These are phyloP conservation scores for Elasticomyces elasticus DNA, from an alignment of 495 filamentous ascomycete genomes.

Conservation along the genomic window DNA sequence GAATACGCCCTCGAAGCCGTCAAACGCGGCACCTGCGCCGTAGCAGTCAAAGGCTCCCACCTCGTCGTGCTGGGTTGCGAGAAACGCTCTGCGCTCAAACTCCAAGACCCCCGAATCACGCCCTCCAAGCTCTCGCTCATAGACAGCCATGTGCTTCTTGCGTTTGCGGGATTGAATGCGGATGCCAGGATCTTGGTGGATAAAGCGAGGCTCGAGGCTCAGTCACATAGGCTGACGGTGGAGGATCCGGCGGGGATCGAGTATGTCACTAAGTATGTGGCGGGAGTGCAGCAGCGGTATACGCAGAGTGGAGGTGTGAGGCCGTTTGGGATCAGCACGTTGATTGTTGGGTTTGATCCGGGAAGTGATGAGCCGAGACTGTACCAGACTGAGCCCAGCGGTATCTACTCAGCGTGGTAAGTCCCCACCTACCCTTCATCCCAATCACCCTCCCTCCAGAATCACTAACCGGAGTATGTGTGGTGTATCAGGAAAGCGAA, in stretches of 20 bases:
- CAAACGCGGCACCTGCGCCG: slow-evolving; percentile 96
- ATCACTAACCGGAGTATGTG: slow-evolving; percentile 10
- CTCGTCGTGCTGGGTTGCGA: slow-evolving; percentile 96
- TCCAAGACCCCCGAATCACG: slow-evolving; percentile 98
- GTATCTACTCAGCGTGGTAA: slow-evolving; percentile 96
- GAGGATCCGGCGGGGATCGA: slow-evolving; percentile 96
- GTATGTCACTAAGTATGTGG: slow-evolving; percentile 98
- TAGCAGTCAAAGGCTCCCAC: slow-evolving; percentile 89
- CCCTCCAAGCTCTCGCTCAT: slow-evolving; percentile 94
- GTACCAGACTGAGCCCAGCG: slow-evolving; percentile 96
- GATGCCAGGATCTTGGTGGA: slow-evolving; percentile 95
- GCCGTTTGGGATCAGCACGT: slow-evolving; percentile 93
- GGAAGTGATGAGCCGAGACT: slow-evolving; percentile 74
- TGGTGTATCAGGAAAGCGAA: slow-evolving; percentile 87
- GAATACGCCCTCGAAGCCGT: slow-evolving; percentile 99
- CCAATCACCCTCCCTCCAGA: not conserved
- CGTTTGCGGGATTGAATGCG: slow-evolving; percentile 93
- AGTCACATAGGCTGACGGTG: slow-evolving; percentile 95
- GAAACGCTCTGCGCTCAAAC: slow-evolving; percentile 96
- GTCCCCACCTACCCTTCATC: slow-evolving; percentile 21
- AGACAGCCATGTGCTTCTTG: slow-evolving; percentile 91
- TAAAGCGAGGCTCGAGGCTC: slow-evolving; percentile 92
- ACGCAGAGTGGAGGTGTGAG: slow-evolving; percentile 95
- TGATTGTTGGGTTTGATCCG: slow-evolving; percentile 94
- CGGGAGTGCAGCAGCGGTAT: slow-evolving; percentile 94